Evolutionary conservation across 495 filamentous ascomycete species (phyloP).

Genomic region (Extremus antarcticus): DNA sequence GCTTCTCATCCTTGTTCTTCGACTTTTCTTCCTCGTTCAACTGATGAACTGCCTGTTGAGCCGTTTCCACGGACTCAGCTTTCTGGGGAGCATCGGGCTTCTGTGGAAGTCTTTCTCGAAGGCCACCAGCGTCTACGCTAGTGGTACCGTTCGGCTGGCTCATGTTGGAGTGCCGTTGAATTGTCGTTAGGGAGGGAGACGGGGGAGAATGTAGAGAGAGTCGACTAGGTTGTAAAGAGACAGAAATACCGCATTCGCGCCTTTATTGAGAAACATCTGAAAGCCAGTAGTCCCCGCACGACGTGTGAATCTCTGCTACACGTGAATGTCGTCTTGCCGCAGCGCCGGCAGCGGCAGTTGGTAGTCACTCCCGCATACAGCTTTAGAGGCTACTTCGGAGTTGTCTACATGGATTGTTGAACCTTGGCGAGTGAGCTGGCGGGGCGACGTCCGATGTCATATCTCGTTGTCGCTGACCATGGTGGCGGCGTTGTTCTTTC

Average conservation of each 20-base stretch:
- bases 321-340: not conserved
- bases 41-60: slow-evolving; percentile 19
- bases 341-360: not conserved
- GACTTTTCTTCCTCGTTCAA: slow-evolving; percentile 34
- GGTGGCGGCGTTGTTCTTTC: too few relatives aligned
- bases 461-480: too few relatives aligned
- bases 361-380: too few relatives aligned
- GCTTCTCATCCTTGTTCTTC: slow-evolving; percentile 40
- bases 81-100: slow-evolving; percentile 17
- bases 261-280: not conserved
- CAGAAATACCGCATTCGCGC: not conserved
- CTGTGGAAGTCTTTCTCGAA: slow-evolving; percentile 22
- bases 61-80: slow-evolving; percentile 17
- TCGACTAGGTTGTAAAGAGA: too few relatives aligned
- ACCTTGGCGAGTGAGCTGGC: too few relatives aligned
- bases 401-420: too few relatives aligned
- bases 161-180: slow-evolving; percentile 5
- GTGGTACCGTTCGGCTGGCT: not conserved
- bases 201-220: not conserved
- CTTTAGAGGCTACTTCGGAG: too few relatives aligned
- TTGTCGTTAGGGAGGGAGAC: not conserved
- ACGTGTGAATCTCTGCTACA: not conserved
- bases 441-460: too few relatives aligned
- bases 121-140: slow-evolving; percentile 14
- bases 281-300: not conserved